These are phyloP conservation scores for Sporothrix variecibatus DNA, from an alignment of 2,329 filamentous ascomycete species.

Conservation along the genomic window DNA sequence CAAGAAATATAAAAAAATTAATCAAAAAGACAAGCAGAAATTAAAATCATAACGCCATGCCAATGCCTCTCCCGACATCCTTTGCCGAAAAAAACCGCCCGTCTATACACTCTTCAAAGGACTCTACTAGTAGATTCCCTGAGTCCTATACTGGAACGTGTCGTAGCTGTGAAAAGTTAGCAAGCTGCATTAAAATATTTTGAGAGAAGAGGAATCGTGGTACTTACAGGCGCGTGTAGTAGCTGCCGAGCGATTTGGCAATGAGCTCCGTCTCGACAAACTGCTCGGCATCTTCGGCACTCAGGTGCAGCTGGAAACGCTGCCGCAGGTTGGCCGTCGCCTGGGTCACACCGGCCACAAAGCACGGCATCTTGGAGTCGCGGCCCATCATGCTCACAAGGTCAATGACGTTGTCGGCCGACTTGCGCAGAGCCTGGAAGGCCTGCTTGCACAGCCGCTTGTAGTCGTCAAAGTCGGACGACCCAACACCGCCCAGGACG, in stretches of 20 bases:
- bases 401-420: conserved; percentile 79
- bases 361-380: conserved; percentile 83
- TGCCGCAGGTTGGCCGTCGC: conserved; percentile 70
- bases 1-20: not conserved
- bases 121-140: conserved; percentile 70
- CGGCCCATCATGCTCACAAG: conserved; percentile 82
- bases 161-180: conserved; percentile 49
- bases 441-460: conserved; percentile 79
- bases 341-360: conserved; percentile 70
- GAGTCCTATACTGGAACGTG: conserved; percentile 84
- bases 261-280: conserved; percentile 81
- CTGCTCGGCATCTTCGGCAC: conserved; percentile 75
- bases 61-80: conserved; percentile 19
- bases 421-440: conserved; percentile 77
- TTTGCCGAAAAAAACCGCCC: not conserved
- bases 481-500: conserved; percentile 72
- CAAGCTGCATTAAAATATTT: too few species aligned
- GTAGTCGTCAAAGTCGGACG: conserved; percentile 71
- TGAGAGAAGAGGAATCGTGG: not conserved
- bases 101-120: not conserved
- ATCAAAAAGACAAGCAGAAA: not conserved
- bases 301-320: conserved; percentile 79
- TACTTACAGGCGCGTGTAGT: conserved; percentile 75
- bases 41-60: conserved; percentile 24
- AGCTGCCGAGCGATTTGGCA: conserved; percentile 79